phyloP scores from a whole-genome alignment of 495 filamentous ascomycete genomes.

The Xylaria bambusicola region DNA sequence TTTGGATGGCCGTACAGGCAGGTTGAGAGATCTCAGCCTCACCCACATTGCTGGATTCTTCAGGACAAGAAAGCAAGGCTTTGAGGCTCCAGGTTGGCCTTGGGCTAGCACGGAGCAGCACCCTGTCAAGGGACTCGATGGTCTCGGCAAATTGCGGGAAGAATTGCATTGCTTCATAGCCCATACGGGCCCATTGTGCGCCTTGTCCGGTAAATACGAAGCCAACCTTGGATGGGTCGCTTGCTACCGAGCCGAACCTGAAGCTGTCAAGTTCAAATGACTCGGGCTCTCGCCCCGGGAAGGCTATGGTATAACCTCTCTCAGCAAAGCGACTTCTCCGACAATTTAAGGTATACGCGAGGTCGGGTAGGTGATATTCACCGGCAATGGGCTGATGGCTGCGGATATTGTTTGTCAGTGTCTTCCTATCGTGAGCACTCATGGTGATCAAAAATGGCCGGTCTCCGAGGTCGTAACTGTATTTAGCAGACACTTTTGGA shows the following conservation, averaged over 20 bases:
- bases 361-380: neutral
- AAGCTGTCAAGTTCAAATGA: too few relatives aligned
- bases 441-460: neutral
- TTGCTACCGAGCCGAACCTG: too few relatives aligned
- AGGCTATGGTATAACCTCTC: too few relatives aligned
- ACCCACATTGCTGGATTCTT: conserved; percentile 29
- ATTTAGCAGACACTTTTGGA: neutral
- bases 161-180: conserved; percentile 29
- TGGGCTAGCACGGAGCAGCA: conserved; percentile 16
- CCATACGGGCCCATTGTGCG: conserved; percentile 53
- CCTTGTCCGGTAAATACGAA: conserved; percentile 48
- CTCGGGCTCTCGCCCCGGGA: too few relatives aligned
- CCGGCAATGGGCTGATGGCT: neutral
- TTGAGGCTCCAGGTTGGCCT: conserved; percentile 17
- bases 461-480: neutral
- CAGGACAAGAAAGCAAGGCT: conserved; percentile 26
- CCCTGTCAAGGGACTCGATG: conserved; percentile 22
- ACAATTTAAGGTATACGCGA: conserved; percentile 1
- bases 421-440: neutral
- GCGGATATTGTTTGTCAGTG: neutral
- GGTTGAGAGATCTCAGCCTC: conserved; percentile 42
- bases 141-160: conserved; percentile 19
- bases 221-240: too few relatives aligned
- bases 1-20: conserved; percentile 52
- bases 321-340: too few relatives aligned